Evolutionary conservation across 2,329 filamentous ascomycete genomes (phyloP).

Genomic region (Lachnellula subtilissima): DNA sequence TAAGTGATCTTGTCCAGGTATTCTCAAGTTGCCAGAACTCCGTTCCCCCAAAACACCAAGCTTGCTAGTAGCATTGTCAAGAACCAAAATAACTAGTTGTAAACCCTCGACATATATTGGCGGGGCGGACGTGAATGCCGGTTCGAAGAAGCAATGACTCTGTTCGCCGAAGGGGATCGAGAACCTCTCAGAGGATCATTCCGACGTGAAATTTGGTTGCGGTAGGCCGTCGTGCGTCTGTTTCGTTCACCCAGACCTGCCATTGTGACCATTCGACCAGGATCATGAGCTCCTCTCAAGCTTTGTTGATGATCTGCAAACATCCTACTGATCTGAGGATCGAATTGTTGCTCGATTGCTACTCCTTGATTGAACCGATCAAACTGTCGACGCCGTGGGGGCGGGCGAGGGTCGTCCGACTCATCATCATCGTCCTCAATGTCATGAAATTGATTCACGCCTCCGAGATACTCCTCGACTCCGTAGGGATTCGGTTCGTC

Average conservation of each 20-base stretch:
- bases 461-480: conserved; percentile 19
- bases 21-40: not conserved
- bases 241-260: conserved; percentile 14
- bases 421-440: conserved; percentile 26
- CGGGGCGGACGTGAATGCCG: conserved; percentile 17
- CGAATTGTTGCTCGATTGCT: conserved; percentile 24
- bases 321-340: conserved; percentile 29
- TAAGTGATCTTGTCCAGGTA: not conserved
- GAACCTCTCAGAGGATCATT: conserved; percentile 22
- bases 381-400: conserved; percentile 18
- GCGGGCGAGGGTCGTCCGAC: conserved; percentile 15
- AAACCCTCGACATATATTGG: conserved; percentile 11
- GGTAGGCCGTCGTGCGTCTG: conserved; percentile 21
- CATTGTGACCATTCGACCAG: conserved; percentile 14
- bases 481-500: not conserved
- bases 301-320: conserved; percentile 30
- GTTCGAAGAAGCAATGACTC: conserved; percentile 20
- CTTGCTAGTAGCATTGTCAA: no score
- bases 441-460: conserved; percentile 23
- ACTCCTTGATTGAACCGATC: conserved; percentile 6
- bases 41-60: not conserved
- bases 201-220: conserved; percentile 15
- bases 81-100: not conserved
- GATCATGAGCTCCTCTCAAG: conserved; percentile 14
- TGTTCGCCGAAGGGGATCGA: conserved; percentile 23